phyloP scores from a whole-genome alignment of 345 rosid genomes.

The Toxicodendron radicans region DNA sequence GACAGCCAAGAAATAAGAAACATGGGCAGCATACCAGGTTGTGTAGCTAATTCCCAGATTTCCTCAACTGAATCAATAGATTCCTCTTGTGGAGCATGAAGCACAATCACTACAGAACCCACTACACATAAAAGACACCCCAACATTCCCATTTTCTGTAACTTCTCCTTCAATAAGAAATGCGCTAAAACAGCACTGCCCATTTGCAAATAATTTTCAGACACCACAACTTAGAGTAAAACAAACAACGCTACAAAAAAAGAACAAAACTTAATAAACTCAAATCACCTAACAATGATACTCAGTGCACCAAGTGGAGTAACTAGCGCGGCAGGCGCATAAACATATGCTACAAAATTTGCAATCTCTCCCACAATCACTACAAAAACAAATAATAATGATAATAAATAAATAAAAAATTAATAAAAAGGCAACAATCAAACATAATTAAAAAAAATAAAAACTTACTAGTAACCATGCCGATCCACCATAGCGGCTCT shows the following conservation, averaged over 20 bases:
- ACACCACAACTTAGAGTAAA: too few relatives aligned
- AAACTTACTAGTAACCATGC: slow-evolving; percentile 82
- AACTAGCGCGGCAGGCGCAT: slow-evolving; percentile 82
- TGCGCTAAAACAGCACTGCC: slow-evolving; percentile 77
- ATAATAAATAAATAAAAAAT: not conserved
- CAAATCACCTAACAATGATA: slow-evolving; percentile 62
- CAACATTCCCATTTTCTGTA: slow-evolving; percentile 68
- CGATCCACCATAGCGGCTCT: slow-evolving; percentile 90
- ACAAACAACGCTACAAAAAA: too few relatives aligned
- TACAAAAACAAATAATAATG: slow-evolving; percentile 20
- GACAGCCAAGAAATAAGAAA: slow-evolving; percentile 8
- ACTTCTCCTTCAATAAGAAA: slow-evolving; percentile 64
- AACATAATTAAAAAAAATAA: not conserved
- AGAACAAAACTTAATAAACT: too few relatives aligned
- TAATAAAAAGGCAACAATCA: not conserved
- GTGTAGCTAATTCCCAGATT: slow-evolving; percentile 72
- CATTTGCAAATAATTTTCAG: slow-evolving; percentile 9
- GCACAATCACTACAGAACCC: slow-evolving; percentile 69
- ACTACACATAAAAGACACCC: slow-evolving; percentile 78
- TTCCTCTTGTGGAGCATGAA: slow-evolving; percentile 67
- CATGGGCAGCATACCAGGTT: slow-evolving; percentile 50
- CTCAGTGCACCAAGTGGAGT: slow-evolving; percentile 80
- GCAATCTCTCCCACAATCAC: slow-evolving; percentile 80
- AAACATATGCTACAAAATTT: slow-evolving; percentile 66
- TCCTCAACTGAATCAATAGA: slow-evolving; percentile 53